Evolutionary conservation across 1,284 basidiomycete species (phyloP), one percentile per base, ranked within the genome.

Genomic region (Apiotrichum veenhuisii): DNA sequence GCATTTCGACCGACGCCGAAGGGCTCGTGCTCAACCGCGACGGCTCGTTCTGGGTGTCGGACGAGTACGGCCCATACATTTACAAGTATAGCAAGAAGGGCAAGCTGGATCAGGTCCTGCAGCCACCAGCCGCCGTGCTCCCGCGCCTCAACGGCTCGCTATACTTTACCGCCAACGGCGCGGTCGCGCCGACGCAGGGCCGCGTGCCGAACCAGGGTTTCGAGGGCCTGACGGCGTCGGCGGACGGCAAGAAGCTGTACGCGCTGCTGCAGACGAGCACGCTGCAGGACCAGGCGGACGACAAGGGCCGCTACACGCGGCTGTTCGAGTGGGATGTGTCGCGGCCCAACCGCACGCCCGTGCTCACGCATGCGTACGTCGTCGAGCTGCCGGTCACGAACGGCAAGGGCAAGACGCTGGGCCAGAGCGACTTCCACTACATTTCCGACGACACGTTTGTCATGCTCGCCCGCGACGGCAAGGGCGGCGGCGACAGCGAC

Each of bases 11-110:
- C 17, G 86, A 88, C 64, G 74, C 79, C 1, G 86, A 88, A 65
- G 86, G 85, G 3, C 69, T 87, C 3, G 82, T 83, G 1, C 71
- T 82, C 3, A 82, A 83, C 62, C 65, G 72, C 0, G 85, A 87
- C 66, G 85, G 84, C 63, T 83, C 82, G 1, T 83, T 80, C 68
- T 86, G 83, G 82, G 76, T 82, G 25, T 83, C 82, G 56, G 85
- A 87, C 64, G 84, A 87, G 73, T 87, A 87, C 68, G 85, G 85
- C 0, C 84, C 86, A 5, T 85, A 85, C 67, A 82, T 87, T 67
- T 85, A 87, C 70, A 63, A 77, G 26, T 83, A 82, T 73, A 75
- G 78, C 1, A 67, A 74, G 1, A 67, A 67, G 14, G 84, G 83
- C 4, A 63, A 78, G 3, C 74, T 87, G 8, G 71, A 86, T 40